Conservation (phyloP, 495 filamentous ascomycete genomes). For the Durotheca rogersii region DNA sequence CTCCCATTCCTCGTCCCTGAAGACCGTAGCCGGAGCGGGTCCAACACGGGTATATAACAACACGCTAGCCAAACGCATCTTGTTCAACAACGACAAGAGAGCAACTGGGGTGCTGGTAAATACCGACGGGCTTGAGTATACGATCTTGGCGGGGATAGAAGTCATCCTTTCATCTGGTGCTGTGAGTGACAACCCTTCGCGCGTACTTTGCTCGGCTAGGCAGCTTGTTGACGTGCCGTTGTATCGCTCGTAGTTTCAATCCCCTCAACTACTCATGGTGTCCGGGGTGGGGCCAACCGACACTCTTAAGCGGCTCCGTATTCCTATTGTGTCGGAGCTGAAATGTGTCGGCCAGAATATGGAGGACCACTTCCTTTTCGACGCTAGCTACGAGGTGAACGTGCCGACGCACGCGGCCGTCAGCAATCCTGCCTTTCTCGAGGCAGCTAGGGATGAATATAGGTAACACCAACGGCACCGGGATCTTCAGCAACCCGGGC, state of each 20-base stretch:
- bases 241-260: no score
- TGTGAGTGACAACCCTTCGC: no score
- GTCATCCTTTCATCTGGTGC: conserved; percentile 59
- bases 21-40: no score
- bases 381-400: conserved; percentile 7
- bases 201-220: no score
- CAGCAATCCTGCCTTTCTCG: no score
- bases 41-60: no score
- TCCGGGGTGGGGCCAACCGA: conserved; percentile 34
- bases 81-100: conserved; percentile 42
- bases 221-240: no score
- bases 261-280: conserved; percentile 47
- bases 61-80: conserved; percentile 13
- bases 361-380: conserved; percentile 34
- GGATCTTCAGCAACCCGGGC: no score
- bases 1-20: no score
- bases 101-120: conserved; percentile 53
- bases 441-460: no score
- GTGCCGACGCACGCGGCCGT: no score
- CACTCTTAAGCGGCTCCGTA: conserved; percentile 32
- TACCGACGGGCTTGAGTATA: conserved; percentile 38
- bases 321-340: conserved; percentile 41
- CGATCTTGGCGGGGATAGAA: conserved; percentile 49
- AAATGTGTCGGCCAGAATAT: conserved; percentile 54
- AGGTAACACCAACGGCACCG: no score